A percentile compares a stretch with the other conserved stretches of the same genome.
phyloP scores from a whole-genome alignment of 1,139 yeast genomes.

The Meyerozyma smithsonii region DNA sequence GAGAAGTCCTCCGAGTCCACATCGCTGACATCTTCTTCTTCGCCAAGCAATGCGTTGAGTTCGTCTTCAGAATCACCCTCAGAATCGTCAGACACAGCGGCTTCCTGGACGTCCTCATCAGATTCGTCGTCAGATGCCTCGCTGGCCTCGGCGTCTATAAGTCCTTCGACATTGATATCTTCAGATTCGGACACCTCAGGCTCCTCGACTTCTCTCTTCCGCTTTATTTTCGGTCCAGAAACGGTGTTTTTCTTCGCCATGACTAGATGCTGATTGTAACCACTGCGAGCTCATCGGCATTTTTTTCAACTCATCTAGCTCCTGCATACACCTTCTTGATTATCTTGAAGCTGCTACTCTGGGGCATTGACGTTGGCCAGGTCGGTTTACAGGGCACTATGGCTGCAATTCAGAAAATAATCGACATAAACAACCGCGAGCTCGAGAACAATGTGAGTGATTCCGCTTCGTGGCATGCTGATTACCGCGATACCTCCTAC shows the following conservation, averaged over 20 bases:
- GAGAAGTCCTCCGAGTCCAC: constrained; percentile 38
- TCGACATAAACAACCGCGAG: constrained; percentile 64
- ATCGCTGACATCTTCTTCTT: constrained; percentile 37
- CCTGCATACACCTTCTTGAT: not conserved
- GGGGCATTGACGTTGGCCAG: not conserved
- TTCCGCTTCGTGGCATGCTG: constrained; percentile 85
- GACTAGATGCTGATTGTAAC: not conserved
- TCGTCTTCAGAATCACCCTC: constrained; percentile 53
- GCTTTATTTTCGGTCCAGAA: not conserved
- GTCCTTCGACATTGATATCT: constrained; percentile 4
- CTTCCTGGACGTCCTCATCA: constrained; percentile 20
- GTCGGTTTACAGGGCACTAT: constrained; percentile 20
- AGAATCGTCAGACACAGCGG: constrained; percentile 24
- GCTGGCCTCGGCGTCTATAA: constrained; percentile 5
- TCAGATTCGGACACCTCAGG: constrained; percentile 10
- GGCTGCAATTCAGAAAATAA: constrained; percentile 48
- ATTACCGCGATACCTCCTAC: constrained; percentile 63
- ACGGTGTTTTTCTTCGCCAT: constrained; percentile 1
- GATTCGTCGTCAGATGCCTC: constrained; percentile 18
- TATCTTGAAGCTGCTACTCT: not conserved
- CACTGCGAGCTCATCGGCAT: not conserved
- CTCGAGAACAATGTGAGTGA: constrained; percentile 54
- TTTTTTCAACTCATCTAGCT: constrained; percentile 2
- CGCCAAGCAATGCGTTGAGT: constrained; percentile 53
- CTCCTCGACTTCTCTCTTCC: constrained; percentile 4